Percentiles rank a stretch among this genome's conserved stretches.
Evolutionary conservation across 2,329 filamentous ascomycete species (phyloP).

Genomic region (Penicillium capsulatum): DNA sequence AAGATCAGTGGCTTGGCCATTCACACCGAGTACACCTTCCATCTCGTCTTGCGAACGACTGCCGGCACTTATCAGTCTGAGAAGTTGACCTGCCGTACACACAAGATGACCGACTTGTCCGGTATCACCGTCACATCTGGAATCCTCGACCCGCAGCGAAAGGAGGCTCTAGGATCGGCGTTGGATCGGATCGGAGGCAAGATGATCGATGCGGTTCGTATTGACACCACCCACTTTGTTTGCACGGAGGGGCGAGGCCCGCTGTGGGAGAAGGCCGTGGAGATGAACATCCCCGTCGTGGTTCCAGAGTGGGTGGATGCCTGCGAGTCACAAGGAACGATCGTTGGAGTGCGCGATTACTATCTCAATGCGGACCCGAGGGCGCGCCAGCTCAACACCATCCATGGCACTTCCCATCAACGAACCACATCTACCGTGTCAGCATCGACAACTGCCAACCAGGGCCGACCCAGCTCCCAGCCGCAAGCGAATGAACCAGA

Average conservation of each 20-base stretch:
- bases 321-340: slow-evolving; percentile 88
- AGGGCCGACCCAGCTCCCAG: slow-evolving; percentile 24
- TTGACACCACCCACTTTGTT: slow-evolving; percentile 98
- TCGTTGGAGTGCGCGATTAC: slow-evolving; percentile 91
- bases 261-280: slow-evolving; percentile 91
- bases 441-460: slow-evolving; percentile 23
- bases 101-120: slow-evolving; percentile 97
- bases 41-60: slow-evolving; percentile 83
- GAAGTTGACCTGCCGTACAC: slow-evolving; percentile 78
- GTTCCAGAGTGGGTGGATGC: slow-evolving; percentile 95
- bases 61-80: slow-evolving; percentile 84
- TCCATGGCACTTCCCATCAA: slow-evolving; percentile 33
- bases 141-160: slow-evolving; percentile 68
- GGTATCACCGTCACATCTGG: slow-evolving; percentile 94
- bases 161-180: slow-evolving; percentile 68
- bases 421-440: slow-evolving; percentile 30
- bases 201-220: slow-evolving; percentile 81
- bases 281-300: slow-evolving; percentile 97
- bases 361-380: slow-evolving; percentile 83
- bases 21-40: slow-evolving; percentile 93
- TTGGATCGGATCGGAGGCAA: slow-evolving; percentile 89
- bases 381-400: slow-evolving; percentile 48
- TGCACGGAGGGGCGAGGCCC: slow-evolving; percentile 88
- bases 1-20: slow-evolving; percentile 97
- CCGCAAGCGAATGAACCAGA: slow-evolving; percentile 19